Base-by-base conservation (phyloP, 306 rosid genomes). In the Chamaecrista fasciculata region DNA sequence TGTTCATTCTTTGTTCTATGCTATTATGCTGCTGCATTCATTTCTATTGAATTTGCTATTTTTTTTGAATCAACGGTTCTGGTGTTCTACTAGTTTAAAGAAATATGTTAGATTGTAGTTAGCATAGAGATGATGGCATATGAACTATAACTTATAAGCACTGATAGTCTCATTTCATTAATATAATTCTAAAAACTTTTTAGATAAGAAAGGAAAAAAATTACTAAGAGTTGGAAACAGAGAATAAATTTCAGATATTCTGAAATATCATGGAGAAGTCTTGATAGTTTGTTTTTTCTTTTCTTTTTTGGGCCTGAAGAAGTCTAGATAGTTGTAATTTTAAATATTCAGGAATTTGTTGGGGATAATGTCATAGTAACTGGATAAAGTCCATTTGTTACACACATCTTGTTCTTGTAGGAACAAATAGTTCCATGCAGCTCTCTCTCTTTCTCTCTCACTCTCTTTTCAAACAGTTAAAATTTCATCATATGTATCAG, bases 291-390 rank as follows among this genome's bases (percentile, higher is more conserved):
- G n/a, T n/a, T n/a, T n/a, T n/a, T n/a, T n/a, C n/a, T n/a, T n/a
- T n/a, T n/a, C n/a, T n/a, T n/a, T n/a, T n/a, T n/a, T n/a, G n/a
- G n/a, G n/a, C n/a, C n/a, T 58, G 73, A 8, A 57, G 62, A 43
- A 21, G 6, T 23, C 58, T 68, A n/a, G 34, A 29, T 29, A 29
- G 34, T 40, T 78, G 60, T 34, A 57, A 31, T 59, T 62, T 5
- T 29, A 29, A 29, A 29, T 5, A 29, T 29, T 29, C 4, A 5
- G 4, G 6, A 3, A 33, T 1, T 33, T 33, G 6, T 33, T 33
- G n/a, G n/a, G n/a, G 43, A 46, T 18, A 29, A 40, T 69, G 26
- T 69, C 51, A 57, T 74, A 56, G 40, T 43, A 71, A 48, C 43
- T 24, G 6, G 24, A 47, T 78, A 40, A 34, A 21, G 29, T 72